A percentile compares a stretch with the other conserved stretches of the same genome.
Evolutionary conservation across 345 rosid genomes (phyloP).

Genomic region (Gossypioides kirkii): DNA sequence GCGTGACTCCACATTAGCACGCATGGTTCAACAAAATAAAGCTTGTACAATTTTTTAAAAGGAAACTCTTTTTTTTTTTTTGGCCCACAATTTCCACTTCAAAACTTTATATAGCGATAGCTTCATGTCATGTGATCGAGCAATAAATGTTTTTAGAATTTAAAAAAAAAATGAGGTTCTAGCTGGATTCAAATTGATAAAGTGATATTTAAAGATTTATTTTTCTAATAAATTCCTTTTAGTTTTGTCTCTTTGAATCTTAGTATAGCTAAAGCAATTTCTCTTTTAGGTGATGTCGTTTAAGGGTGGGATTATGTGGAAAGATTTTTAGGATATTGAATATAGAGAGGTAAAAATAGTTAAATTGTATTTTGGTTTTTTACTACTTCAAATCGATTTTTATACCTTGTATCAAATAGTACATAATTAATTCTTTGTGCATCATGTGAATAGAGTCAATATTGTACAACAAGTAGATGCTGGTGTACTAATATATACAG

Average conservation of each 20-base stretch:
- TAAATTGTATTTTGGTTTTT: no score
- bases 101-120: background rate
- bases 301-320: background rate
- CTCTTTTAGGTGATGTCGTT: background rate
- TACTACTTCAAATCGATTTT: no score
- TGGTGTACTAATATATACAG: background rate
- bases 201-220: background rate
- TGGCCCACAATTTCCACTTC: background rate
- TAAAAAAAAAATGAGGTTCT: background rate
- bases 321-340: background rate
- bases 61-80: background rate
- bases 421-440: no score
- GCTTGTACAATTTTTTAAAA: background rate
- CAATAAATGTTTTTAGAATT: background rate
- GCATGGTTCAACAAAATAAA: background rate
- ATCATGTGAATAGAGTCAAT: background rate
- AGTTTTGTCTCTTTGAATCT: background rate
- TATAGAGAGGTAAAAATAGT: background rate
- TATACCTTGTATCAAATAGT: no score
- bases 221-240: background rate
- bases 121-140: background rate
- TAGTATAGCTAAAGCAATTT: background rate
- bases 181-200: background rate
- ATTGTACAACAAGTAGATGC: background rate
- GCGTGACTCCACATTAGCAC: background rate